Evolutionary conservation across 257 asterid species (phyloP), one percentile per base, ranked within the genome.

Genomic region (Ballota nigra): DNA sequence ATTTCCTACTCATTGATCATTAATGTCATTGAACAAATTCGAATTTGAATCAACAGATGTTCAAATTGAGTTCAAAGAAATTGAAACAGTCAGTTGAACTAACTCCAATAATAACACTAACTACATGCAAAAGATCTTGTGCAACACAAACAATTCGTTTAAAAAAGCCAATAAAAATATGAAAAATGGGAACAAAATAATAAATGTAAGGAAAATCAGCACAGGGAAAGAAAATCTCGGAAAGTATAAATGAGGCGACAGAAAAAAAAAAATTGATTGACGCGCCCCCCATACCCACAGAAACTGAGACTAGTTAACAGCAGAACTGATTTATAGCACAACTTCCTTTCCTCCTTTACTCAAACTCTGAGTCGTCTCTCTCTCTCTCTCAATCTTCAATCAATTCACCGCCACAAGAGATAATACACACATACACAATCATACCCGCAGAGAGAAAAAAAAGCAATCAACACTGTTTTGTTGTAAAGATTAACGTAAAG

Each of bases 401-500:
- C 77, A 63, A 79, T 68, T 57, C 81, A 29, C 47, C 45, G 15
- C 67, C 72, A n/a, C n/a, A n/a, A n/a, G n/a, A n/a, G n/a, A n/a
- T n/a, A 40, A 16, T 40, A 62, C 74, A 49, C 75, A 31, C 85
- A 82, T 88, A 76, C 90, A 71, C 90, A 90, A 88, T 84, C 75
- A 90, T 90, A 66, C 74, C 84, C 61, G 75, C 82, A 78, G 36
- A 56, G 47, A 34, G 8, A 7, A 40, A 69, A 28, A 56, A 40
- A 34, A 57, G 83, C 59, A 83, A 86, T 85, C 26, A 78, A 20
- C 77, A 81, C 89, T 89, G 85, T 84, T 71, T 67, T 82, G 81
- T 76, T 58, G 64, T 38, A 73, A 78, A 78, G 75, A 72, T 81
- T 78, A 85, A 84, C 97, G 96, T 91, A 86, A 82, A 89, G 81